Evolutionary conservation across 2,329 filamentous ascomycete species (phyloP), one percentile per base, ranked within the genome.

Genomic region (Myriosclerotinia curreyana): DNA sequence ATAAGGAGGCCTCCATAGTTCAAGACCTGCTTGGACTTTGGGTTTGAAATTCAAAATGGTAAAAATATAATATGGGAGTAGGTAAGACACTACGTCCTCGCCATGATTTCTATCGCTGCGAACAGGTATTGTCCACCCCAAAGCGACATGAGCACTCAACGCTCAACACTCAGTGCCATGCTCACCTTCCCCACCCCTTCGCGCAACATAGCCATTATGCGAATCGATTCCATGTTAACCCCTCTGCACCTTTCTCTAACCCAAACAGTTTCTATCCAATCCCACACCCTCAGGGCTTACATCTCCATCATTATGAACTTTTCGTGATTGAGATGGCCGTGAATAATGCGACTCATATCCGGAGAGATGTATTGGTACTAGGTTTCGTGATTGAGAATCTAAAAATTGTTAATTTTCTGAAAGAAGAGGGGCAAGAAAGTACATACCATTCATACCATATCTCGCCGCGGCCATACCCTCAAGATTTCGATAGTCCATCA

Each of bases 301-400:
- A 22, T 36, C 14, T 48, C 20, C 28, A 22, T 36, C 5, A 5
- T 17, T 17, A 48, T 5, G 8, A 22, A 17, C 42, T 8, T 44
- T 14, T 3, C 22, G 28, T 0, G 40, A 36, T 20, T 58, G 12
- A 3, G 17, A 36, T 12, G 28, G 28, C 17, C n/a, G 28, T 25
- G 55, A 48, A 48, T 48, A 25, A 36, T 48, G 3, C 1, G 55
- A 58, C 36, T 58, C 42, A 20, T 58, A 58, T 25, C 42, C 42
- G 5, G 55, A 58, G 5, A 58, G 8, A 5, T 36, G 28, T 11
- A n/a, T 3, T 25, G 42, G 14, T 9, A 17, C 9, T 25, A 14
- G 20, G 31, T 12, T 25, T 22, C 42, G n/a, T 7, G 42, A 22
- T 12, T 46, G 25, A 25, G 28, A 25, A 48, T 48, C 42, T 58